Conservation (phyloP, 345 rosid species). For the Dipteronia sinensis region DNA sequence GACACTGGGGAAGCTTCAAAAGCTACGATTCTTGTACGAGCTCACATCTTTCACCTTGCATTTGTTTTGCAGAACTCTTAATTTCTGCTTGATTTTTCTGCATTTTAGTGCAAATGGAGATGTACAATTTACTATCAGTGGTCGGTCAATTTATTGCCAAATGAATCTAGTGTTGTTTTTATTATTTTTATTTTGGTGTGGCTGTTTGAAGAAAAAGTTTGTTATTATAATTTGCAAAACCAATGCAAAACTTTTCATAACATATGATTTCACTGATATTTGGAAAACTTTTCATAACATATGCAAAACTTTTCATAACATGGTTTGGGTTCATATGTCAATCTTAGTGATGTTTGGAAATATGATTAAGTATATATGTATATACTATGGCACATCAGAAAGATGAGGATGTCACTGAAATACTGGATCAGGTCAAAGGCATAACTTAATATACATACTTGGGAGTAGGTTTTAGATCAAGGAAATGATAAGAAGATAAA, state of each 20-base stretch:
- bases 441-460: neutral
- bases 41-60: constrained; percentile 13
- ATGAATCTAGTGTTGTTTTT: neutral
- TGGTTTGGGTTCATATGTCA: neutral
- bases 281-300: neutral
- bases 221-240: neutral
- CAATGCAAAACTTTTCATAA: neutral
- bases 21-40: constrained; percentile 75
- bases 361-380: neutral
- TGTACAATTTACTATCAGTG: neutral
- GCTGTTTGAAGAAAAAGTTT: neutral
- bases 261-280: neutral
- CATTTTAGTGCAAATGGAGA: neutral
- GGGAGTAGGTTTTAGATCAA: neutral
- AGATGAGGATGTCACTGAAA: neutral
- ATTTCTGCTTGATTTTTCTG: neutral
- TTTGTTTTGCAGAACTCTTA: constrained; percentile 9
- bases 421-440: neutral
- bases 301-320: neutral
- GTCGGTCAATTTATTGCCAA: neutral
- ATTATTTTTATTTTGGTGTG: neutral
- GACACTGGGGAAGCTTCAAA: constrained; percentile 58
- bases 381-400: neutral
- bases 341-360: neutral
- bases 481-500: neutral